Base-by-base conservation (phyloP, 768 basidiomycete species). In the Termitomyces heimii region DNA sequence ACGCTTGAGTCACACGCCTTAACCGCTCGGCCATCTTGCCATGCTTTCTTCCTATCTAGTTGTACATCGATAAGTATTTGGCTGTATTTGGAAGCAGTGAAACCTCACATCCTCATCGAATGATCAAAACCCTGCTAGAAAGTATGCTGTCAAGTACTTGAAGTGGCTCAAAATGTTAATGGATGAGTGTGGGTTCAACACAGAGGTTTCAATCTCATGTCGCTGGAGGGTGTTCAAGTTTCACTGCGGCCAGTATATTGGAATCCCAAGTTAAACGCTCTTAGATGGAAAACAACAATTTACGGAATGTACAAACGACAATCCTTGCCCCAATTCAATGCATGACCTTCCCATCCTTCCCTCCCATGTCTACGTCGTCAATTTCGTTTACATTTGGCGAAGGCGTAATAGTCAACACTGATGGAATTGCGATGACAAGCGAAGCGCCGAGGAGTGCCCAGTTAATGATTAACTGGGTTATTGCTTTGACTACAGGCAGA, bases 11-110 rank as follows among this genome's bases (percentile, higher is more conserved):
- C 75, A 74, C 73, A 76, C 74, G 74, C 75, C 73, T 73, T 74
- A 70, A 72, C 69, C 71, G 71, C 74, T 76, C 75, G 75, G 74
- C 75, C 75, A 77, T 76, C 74, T 76, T 76, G 75, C 75, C 75
- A n/a, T n/a, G n/a, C n/a, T n/a, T n/a, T n/a, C n/a, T n/a, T n/a
- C n/a, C n/a, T n/a, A n/a, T n/a, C n/a, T n/a, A n/a, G n/a, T n/a
- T n/a, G n/a, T n/a, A n/a, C n/a, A n/a, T n/a, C n/a, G n/a, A n/a
- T n/a, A n/a, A n/a, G n/a, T n/a, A n/a, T n/a, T n/a, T n/a, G n/a
- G n/a, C n/a, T n/a, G n/a, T n/a, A n/a, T n/a, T n/a, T n/a, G n/a
- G n/a, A n/a, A n/a, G n/a, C n/a, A n/a, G n/a, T n/a, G n/a, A n/a
- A n/a, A n/a, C n/a, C n/a, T 31, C 31, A 5, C 31, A 31, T 31